A percentile compares a stretch with the other conserved stretches of the same genome.
phyloP scores from a whole-genome alignment of 371 early-diverging fungal species.

The Mucor sp. region DNA sequence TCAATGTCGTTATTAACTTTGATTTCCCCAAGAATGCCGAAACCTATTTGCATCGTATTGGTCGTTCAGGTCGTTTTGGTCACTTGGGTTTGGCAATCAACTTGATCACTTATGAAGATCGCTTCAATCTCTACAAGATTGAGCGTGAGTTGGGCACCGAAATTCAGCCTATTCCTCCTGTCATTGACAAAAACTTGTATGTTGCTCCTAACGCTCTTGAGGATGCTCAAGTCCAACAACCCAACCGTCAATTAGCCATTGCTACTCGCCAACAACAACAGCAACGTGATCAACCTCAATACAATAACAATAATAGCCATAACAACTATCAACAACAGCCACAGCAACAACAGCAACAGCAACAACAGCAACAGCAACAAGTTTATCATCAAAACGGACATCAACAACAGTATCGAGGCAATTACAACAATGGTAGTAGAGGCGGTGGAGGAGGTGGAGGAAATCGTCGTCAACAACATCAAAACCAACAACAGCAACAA shows the following conservation, averaged over 20 bases:
- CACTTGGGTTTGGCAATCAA: constrained; percentile 98
- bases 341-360: constrained; percentile 15
- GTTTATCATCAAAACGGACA: constrained; percentile 9
- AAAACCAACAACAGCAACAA: constrained; percentile 1
- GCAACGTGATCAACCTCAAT: constrained; percentile 42
- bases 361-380: constrained; percentile 13
- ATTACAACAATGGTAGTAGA: constrained; percentile 7
- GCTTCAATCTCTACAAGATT: constrained; percentile 94
- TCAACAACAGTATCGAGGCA: constrained; percentile 16
- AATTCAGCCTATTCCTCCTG: constrained; percentile 94
- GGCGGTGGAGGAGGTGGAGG: neutral
- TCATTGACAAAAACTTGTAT: constrained; percentile 90
- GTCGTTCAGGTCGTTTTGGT: constrained; percentile 97
- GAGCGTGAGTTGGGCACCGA: constrained; percentile 98
- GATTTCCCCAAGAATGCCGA: constrained; percentile 99
- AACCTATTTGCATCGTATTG: constrained; percentile 99
- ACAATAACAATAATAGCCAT: constrained; percentile 14
- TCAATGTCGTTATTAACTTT: constrained; percentile 99
- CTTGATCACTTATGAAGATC: constrained; percentile 95
- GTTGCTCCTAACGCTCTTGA: constrained; percentile 74
- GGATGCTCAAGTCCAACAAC: constrained; percentile 50
- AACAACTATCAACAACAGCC: constrained; percentile 3
- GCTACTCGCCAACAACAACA: constrained; percentile 55
- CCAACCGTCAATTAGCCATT: constrained; percentile 47
- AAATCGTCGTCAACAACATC: neutral